Evolutionary conservation across 2,329 filamentous ascomycete genomes (phyloP), one percentile per base, ranked within the genome.

Genomic region (Phaeosphaeriaceae sp.): DNA sequence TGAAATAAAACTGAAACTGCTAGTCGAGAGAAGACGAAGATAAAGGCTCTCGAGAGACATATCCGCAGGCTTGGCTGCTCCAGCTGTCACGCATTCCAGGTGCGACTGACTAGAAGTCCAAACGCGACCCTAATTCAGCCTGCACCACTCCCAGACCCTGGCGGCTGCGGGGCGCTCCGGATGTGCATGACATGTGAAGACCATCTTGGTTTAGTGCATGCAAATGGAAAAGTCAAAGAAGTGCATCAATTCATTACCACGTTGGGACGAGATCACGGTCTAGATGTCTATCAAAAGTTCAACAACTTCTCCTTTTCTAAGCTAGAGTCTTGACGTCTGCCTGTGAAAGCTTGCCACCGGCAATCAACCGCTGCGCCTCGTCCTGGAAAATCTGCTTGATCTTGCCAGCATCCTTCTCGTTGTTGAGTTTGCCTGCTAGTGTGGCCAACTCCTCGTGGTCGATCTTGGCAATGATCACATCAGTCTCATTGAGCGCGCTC

Each of bases 401-500:
- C 74, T 92, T 90, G 58, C 83, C 85, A 16, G 86, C 86, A 54
- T 93, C 86, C 74, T 90, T 95, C 66, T 83, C 84, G 36, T 86
- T 84, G 66, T 85, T 87, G 52, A 99, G 84, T 79, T 93, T 93
- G 64, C 79, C 81, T 29, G 92, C 91, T 50, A 99, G 79, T 17
- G 82, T 83, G 33, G 92, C 92, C 66, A 97, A 85, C 82, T 97
- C 92, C 63, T 97, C 93, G 46, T 89, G 80, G 61, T 96, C 92
- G 61, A 96, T 86, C 84, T 93, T 96, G 76, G 81, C 81, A 78
- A 96, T 91, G 53, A 99, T 77, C 17, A 88, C 79, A 70, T 99
- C 95, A 40, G 96, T 89, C 61, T 97, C 93, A 65, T 83, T 83
- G 30, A 97, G 82, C 1, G 94, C 90, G 26, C 81, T 79, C 69